Conservation (phyloP, 192 early-diverging fungal genomes). For the Mortierella hygrophila region DNA sequence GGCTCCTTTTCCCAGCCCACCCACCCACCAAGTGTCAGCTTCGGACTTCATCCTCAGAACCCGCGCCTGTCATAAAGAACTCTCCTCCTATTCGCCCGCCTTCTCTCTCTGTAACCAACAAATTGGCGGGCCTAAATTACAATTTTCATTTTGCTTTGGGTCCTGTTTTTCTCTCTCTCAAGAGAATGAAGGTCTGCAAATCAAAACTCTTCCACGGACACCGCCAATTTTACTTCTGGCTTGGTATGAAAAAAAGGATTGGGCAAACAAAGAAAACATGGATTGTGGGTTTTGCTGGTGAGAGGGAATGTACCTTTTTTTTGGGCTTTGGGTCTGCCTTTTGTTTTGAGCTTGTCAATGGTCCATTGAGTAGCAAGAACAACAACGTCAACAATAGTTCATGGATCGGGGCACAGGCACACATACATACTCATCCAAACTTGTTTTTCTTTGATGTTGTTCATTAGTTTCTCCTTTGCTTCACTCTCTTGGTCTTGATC, state of each 20-base stretch:
- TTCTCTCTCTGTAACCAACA: neutral
- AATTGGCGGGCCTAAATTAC: neutral
- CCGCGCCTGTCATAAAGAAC: neutral
- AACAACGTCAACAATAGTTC: no score
- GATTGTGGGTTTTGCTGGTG: no score
- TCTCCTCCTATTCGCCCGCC: neutral
- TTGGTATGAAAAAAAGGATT: neutral
- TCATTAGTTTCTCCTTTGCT: neutral
- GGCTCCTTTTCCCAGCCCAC: no score
- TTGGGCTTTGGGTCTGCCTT: no score
- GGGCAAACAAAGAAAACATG: no score
- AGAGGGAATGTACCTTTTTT: no score
- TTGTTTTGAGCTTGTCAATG: no score
- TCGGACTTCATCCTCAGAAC: no score
- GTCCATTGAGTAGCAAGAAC: no score
- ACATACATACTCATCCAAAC: no score
- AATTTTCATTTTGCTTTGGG: neutral
- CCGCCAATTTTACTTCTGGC: neutral
- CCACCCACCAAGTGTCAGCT: no score
- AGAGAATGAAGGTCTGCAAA: neutral
- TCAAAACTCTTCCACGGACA: conserved; percentile 31
- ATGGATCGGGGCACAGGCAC: no score
- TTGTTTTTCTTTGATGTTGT: neutral
- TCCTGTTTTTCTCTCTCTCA: neutral
- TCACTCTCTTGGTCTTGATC: conserved; percentile 1